Conservation (phyloP, 163 green algal species). For the Chlamydomonas reinhardtii region DNA sequence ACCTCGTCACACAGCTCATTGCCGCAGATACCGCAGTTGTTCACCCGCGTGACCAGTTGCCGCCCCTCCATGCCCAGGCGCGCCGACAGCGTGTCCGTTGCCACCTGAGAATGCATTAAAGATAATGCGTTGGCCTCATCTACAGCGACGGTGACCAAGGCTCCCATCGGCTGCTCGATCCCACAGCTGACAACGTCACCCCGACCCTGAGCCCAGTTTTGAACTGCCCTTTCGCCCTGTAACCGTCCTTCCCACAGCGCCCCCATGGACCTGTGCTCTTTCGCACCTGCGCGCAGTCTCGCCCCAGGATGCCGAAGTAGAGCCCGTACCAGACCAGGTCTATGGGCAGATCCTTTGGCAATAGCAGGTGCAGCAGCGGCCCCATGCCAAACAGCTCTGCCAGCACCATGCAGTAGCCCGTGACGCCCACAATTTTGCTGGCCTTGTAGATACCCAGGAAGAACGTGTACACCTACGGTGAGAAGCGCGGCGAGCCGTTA, state of each 20-base stretch:
- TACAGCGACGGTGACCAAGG: too few species aligned
- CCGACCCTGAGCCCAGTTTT: too few species aligned
- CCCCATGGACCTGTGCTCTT: constrained; percentile 7
- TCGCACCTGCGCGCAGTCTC: constrained; percentile 87
- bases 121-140: too few species aligned
- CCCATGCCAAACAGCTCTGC: constrained; percentile 76
- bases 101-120: neutral
- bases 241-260: too few species aligned
- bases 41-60: constrained; percentile 51
- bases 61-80: constrained; percentile 42
- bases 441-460: constrained; percentile 80
- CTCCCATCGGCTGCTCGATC: too few species aligned
- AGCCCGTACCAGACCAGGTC: constrained; percentile 67
- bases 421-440: constrained; percentile 71
- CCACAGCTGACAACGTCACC: too few species aligned
- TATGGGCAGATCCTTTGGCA: constrained; percentile 48
- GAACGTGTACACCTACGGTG: constrained; percentile 81
- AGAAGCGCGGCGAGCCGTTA: too few species aligned
- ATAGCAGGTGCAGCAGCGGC: constrained; percentile 62
- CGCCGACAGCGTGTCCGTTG: constrained; percentile 25
- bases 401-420: constrained; percentile 82
- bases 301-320: constrained; percentile 91
- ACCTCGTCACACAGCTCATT: constrained; percentile 67
- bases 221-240: too few species aligned
- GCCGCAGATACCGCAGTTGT: constrained; percentile 87